phyloP scores from a whole-genome alignment of 345 rosid species.

The Salix purpurea region DNA sequence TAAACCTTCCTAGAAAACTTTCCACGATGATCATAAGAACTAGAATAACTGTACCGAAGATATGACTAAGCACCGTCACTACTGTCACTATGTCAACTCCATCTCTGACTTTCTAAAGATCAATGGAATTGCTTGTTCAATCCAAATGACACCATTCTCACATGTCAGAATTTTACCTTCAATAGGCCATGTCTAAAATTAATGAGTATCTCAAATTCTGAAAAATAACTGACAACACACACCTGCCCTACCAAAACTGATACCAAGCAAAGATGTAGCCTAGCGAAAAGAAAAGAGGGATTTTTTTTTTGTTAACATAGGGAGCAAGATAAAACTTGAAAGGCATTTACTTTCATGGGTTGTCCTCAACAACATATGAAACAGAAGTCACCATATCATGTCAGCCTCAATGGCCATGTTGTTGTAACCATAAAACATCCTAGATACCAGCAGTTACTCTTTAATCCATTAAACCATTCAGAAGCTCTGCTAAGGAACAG shows the following conservation, averaged over 20 bases:
- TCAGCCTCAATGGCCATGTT: background rate
- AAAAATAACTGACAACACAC: background rate
- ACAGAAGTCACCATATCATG: background rate
- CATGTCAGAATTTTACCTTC: background rate
- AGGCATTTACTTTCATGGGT: background rate
- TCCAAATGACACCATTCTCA: background rate
- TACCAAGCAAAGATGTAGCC: background rate
- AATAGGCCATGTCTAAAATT: background rate
- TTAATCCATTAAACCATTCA: background rate
- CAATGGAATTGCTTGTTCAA: background rate
- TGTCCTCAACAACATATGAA: background rate
- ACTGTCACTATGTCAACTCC: background rate
- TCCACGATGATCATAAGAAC: background rate
- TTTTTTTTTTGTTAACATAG: background rate
- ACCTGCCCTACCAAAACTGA: background rate
- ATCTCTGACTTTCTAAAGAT: background rate
- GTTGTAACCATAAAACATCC: background rate
- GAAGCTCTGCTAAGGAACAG: background rate
- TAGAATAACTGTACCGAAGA: background rate
- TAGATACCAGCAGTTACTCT: background rate
- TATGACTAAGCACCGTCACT: background rate
- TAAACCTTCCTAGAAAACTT: background rate
- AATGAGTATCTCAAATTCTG: background rate
- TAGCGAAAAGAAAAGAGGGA: background rate
- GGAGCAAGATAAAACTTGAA: background rate